A percentile compares a stretch with the other conserved stretches of the same genome.
phyloP scores from a whole-genome alignment of 2,329 filamentous ascomycete genomes.

The Emmonsia crescens region DNA sequence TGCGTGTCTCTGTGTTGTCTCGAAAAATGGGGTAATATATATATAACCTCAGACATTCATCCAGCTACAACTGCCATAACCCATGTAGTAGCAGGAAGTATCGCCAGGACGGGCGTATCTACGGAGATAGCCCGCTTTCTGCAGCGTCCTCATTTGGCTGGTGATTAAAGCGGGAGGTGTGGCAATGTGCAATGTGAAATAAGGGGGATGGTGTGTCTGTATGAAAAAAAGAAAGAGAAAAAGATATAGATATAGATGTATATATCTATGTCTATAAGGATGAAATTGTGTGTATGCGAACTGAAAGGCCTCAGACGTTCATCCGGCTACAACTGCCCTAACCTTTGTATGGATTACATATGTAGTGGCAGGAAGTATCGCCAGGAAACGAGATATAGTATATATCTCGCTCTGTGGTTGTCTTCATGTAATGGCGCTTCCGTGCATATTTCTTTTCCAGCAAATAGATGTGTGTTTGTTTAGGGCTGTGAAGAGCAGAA shows the following conservation, averaged over 20 bases:
- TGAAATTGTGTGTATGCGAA: not conserved
- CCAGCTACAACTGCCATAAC: not conserved
- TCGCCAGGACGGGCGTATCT: not conserved
- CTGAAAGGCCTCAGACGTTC: not conserved
- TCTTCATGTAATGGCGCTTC: not conserved
- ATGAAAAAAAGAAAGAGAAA: not conserved
- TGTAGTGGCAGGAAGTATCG: constrained; percentile 1
- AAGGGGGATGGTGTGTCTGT: too few species aligned
- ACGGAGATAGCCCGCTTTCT: not conserved
- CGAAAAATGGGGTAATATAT: not conserved
- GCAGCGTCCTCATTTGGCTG: not conserved
- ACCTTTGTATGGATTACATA: not conserved
- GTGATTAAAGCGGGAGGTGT: too few species aligned
- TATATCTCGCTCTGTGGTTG: not conserved
- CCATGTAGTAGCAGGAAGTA: not conserved
- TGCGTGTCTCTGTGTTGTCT: not conserved
- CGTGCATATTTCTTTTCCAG: not conserved
- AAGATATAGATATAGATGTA: too few species aligned
- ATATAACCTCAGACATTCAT: not conserved
- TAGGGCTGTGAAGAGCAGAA: not conserved
- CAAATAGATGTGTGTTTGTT: not conserved
- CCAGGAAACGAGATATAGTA: not conserved
- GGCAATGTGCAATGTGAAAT: too few species aligned
- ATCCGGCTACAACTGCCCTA: not conserved
- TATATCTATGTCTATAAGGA: too few species aligned